Conservation (phyloP, 2,329 filamentous ascomycete genomes). For the Aureobasidium melanogenum region DNA sequence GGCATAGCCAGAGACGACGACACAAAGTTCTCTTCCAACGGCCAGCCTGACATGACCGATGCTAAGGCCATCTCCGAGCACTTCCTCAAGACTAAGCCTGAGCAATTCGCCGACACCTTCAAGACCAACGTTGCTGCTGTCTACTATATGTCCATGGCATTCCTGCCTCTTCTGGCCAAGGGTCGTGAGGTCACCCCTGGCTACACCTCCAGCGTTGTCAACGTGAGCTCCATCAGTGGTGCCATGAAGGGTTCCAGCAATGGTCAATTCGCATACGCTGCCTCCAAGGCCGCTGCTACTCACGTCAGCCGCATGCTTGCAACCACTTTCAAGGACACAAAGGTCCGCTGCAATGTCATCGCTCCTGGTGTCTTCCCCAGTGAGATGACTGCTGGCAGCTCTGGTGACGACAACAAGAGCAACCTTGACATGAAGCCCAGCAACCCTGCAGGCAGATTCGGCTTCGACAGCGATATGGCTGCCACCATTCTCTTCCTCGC, state of each 20-base stretch:
- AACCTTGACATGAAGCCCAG: constrained; percentile 31
- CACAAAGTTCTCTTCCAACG: constrained; percentile 40
- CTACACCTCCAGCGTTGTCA: constrained; percentile 44
- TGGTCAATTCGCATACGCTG: constrained; percentile 46
- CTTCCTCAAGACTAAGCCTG: constrained; percentile 39
- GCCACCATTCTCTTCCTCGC: constrained; percentile 44
- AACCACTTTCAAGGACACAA: constrained; percentile 34
- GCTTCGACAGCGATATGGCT: constrained; percentile 43
- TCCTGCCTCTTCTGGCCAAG: constrained; percentile 46
- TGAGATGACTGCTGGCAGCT: constrained; percentile 41
- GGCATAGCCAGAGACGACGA: constrained; percentile 45
- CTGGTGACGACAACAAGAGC: constrained; percentile 40
- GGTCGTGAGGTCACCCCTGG: constrained; percentile 37
- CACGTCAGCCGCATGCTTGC: constrained; percentile 40
- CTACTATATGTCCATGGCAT: constrained; percentile 47
- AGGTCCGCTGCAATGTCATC: constrained; percentile 36
- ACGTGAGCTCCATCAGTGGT: constrained; percentile 44
- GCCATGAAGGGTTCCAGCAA: constrained; percentile 41
- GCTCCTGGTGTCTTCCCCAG: constrained; percentile 36
- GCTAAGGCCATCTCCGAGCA: constrained; percentile 42
- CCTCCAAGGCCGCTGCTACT: constrained; percentile 41
- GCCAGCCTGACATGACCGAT: constrained; percentile 40
- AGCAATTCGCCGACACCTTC: constrained; percentile 43
- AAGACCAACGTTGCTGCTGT: constrained; percentile 42
- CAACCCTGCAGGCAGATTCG: constrained; percentile 37